phyloP scores from a whole-genome alignment of 2,329 filamentous ascomycete genomes.

The Xylariaceae sp. region DNA sequence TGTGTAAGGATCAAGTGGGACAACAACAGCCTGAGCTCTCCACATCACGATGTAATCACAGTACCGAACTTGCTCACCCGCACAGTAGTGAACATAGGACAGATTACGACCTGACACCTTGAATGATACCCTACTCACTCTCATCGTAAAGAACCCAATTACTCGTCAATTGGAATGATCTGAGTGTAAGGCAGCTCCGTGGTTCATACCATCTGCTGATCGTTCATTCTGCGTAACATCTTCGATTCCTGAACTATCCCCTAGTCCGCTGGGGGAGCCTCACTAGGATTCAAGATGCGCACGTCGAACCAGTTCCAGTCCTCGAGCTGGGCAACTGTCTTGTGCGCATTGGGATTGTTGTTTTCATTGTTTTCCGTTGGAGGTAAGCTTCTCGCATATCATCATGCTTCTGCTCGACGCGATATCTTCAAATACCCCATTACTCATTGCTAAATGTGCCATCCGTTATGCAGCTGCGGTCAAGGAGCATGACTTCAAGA shows the following conservation, averaged over 20 bases:
- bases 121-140: neutral
- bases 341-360: constrained; percentile 55
- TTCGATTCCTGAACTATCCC: constrained; percentile 18
- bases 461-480: constrained; percentile 58
- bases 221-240: constrained; percentile 29
- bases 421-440: neutral
- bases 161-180: constrained; percentile 8
- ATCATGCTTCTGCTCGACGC: neutral
- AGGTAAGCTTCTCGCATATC: constrained; percentile 43
- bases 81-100: constrained; percentile 1
- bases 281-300: constrained; percentile 43
- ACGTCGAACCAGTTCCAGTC: constrained; percentile 43
- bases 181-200: constrained; percentile 3
- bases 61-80: neutral
- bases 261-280: constrained; percentile 23
- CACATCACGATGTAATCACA: neutral
- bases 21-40: too few relatives aligned
- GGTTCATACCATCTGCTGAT: constrained; percentile 7
- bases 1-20: too few relatives aligned
- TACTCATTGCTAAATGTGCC: constrained; percentile 1
- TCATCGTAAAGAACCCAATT: neutral
- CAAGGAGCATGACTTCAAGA: constrained; percentile 97
- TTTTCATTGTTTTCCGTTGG: constrained; percentile 58
- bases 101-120: neutral
- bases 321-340: constrained; percentile 59